Evolutionary conservation across 306 rosid genomes (phyloP), one percentile per base, ranked within the genome.

Genomic region (Psophocarpus tetragonolobus): DNA sequence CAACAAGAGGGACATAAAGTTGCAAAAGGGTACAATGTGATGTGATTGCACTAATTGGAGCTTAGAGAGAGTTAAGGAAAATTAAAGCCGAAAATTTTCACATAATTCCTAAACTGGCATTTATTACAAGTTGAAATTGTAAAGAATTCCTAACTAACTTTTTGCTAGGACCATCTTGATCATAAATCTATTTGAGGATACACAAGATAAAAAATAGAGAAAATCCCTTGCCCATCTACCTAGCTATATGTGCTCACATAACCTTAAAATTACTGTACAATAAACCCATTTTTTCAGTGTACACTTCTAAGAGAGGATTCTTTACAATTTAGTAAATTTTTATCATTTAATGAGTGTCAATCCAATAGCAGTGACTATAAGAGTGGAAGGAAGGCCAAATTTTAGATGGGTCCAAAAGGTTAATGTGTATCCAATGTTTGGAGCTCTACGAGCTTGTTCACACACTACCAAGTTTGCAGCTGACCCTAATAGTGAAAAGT

Each of bases 381-480:
- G 54, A 65, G 97, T 95, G 44, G 97, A 95, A 33, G 98, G 97
- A 21, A 91, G 57, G 20, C 98, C 97, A 77, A 92, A 95, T 77
- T 92, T 91, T 35, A 95, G 91, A 81, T 92, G 98, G 66, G 29
- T 91, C 97, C 93, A 91, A 44, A 94, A 92, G 29, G 98, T 88
- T 73, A 92, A 78, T 44, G 80, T 90, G 84, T 90, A 94, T 1
- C 88, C 75, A 44, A 80, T 82, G 63, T 76, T 85, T 41, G 96
- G 90, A 5, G 92, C 74, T 14, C 81, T 82, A 11, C 96, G 89
- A 76, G 98, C 98, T 78, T 94, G 98, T 69, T 94, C 97, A 44
- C 96, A 92, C 48, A 92, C 97, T 4, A 92, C 91, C 85, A 95
- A 89, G 84, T 92, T 95, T 0, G 98, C 97, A 30, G 97, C 97